These are phyloP conservation scores for Rhodotorula sp. DNA, from an alignment of 1,284 basidiomycete genomes.

Conservation along the genomic window DNA sequence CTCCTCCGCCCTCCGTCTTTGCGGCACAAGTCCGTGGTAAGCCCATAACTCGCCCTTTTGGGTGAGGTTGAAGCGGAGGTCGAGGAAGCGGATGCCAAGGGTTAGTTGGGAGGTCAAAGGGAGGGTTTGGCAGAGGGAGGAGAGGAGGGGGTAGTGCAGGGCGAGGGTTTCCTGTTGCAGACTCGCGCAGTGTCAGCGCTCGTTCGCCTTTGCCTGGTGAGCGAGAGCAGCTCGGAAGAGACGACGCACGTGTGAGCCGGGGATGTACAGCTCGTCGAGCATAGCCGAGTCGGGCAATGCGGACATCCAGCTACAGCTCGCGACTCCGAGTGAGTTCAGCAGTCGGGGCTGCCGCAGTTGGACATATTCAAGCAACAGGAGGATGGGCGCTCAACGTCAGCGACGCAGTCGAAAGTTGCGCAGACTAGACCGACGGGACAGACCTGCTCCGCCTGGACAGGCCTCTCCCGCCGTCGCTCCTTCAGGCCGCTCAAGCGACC, in stretches of 20 bases:
- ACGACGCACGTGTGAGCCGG: constrained; percentile 21
- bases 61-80: constrained; percentile 20
- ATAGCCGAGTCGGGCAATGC: neutral
- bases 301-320: constrained; percentile 12
- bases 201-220: too few species aligned
- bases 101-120: constrained; percentile 9
- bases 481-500: neutral
- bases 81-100: constrained; percentile 23
- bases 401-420: neutral
- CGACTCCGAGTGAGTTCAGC: neutral
- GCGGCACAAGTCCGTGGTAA: constrained; percentile 23
- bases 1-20: constrained; percentile 4
- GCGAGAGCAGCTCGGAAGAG: too few species aligned
- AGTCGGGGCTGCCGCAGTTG: too few species aligned
- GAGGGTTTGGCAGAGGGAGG: constrained; percentile 22
- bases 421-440: neutral
- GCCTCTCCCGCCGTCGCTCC: neutral
- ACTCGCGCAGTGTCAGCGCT: neutral
- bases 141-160: constrained; percentile 15
- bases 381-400: neutral
- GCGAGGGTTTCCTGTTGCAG: constrained; percentile 23
- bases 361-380: neutral
- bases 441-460: neutral
- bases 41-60: constrained; percentile 4
- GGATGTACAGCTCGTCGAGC: constrained; percentile 21